Evolutionary conservation across 2,329 filamentous ascomycete species (phyloP).

Genomic region (Parasarocladium wereldwijsianum): DNA sequence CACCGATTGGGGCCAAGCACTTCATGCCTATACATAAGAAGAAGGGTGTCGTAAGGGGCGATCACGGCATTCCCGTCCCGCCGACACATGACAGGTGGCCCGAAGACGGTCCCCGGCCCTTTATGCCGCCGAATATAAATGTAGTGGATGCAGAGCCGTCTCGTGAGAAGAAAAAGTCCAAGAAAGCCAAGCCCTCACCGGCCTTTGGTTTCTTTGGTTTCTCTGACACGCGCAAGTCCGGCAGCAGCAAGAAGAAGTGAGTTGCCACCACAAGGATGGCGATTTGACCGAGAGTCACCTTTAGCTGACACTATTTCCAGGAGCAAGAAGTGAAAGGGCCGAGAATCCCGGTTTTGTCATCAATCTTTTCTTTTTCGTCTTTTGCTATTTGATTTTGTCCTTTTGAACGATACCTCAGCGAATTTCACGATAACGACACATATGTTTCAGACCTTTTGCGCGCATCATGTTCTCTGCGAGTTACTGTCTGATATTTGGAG

Average conservation of each 20-base stretch:
- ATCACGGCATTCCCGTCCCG: neutral
- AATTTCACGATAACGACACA: no score
- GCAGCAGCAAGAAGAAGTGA: conserved; percentile 7
- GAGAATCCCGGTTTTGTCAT: no score
- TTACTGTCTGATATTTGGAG: no score
- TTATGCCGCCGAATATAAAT: conserved; percentile 3
- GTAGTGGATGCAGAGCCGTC: conserved; percentile 5
- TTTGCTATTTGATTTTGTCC: no score
- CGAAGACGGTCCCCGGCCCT: neutral
- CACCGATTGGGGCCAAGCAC: neutral
- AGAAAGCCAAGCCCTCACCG: conserved; percentile 5
- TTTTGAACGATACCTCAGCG: no score
- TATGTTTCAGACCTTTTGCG: no score
- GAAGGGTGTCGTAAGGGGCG: neutral
- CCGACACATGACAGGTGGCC: neutral
- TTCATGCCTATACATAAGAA: no score
- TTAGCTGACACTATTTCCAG: no score
- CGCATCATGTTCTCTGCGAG: no score
- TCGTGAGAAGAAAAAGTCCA: conserved; percentile 4
- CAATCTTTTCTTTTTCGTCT: no score
- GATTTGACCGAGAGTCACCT: no score
- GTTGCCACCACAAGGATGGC: neutral
- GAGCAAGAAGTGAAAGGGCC: no score
- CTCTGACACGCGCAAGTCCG: neutral
- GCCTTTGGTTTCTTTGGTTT: neutral